A percentile compares a stretch with the other conserved stretches of the same genome.
Conservation (phyloP, 2,329 filamentous ascomycete genomes). For the Fusarium metavorans region DNA sequence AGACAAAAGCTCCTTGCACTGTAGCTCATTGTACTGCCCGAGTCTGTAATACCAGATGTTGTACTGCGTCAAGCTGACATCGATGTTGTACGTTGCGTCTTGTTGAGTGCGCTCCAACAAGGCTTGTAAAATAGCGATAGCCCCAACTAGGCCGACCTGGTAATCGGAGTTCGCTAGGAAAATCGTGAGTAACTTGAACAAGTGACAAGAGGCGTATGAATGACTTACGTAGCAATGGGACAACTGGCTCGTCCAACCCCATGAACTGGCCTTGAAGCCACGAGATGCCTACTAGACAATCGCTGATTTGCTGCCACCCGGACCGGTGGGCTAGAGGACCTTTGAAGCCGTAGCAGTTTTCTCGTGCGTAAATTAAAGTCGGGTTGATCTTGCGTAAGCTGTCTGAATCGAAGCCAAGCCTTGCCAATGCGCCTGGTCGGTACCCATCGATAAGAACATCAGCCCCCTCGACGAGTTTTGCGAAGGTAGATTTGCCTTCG, state of each 20-base stretch:
- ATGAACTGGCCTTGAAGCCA: slow-evolving; percentile 54
- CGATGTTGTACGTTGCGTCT: slow-evolving; percentile 37
- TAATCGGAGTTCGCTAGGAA: slow-evolving; percentile 40
- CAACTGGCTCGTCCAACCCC: slow-evolving; percentile 46
- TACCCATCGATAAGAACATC: slow-evolving; percentile 53
- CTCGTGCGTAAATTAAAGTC: slow-evolving; percentile 50
- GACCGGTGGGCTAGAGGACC: slow-evolving; percentile 48
- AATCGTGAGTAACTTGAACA: accelerated
- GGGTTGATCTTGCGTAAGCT: slow-evolving; percentile 20
- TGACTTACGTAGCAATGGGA: slow-evolving; percentile 36
- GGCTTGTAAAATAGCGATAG: slow-evolving; percentile 32
- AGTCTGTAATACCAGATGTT: slow-evolving; percentile 44
- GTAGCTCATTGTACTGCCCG: slow-evolving; percentile 31
- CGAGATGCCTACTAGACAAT: slow-evolving; percentile 52
- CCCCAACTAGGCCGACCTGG: slow-evolving; percentile 38
- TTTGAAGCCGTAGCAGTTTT: slow-evolving; percentile 53
- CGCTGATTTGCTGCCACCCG: slow-evolving; percentile 55
- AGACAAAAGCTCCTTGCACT: slow-evolving; percentile 20
- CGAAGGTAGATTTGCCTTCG: slow-evolving; percentile 37
- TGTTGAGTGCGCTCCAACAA: slow-evolving; percentile 31
- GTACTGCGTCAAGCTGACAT: slow-evolving; percentile 44
- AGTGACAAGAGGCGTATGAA: neutral
- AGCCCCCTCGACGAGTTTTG: slow-evolving; percentile 44
- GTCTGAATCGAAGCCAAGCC: slow-evolving; percentile 45
- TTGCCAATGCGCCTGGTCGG: slow-evolving; percentile 47